Conservation (phyloP, 2,329 filamentous ascomycete species). For the Sclerotiophoma versabilis region DNA sequence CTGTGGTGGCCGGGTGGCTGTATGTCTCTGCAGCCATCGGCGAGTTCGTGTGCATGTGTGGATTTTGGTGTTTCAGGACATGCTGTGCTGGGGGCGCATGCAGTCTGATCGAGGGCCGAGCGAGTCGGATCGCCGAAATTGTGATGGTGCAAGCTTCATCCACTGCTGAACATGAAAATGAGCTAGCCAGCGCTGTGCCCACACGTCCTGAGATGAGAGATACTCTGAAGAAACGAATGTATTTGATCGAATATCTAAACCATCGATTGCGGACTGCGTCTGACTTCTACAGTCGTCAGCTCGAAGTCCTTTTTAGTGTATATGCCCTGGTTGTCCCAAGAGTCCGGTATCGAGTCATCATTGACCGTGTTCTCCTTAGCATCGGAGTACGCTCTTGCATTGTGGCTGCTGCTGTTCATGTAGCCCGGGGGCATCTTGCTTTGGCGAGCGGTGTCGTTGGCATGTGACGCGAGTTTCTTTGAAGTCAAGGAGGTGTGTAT, state of each 20-base stretch:
- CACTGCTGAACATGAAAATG: too few species aligned
- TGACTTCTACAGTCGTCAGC: slow-evolving; percentile 28
- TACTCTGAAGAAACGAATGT: neutral
- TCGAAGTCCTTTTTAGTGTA: slow-evolving; percentile 37
- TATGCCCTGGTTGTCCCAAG: slow-evolving; percentile 36
- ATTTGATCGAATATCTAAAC: slow-evolving; percentile 13
- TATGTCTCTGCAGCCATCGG: neutral
- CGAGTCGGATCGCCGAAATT: too few species aligned
- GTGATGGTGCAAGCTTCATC: too few species aligned
- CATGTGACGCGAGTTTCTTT: slow-evolving; percentile 35
- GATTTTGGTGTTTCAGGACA: slow-evolving; percentile 1
- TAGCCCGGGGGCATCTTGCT: slow-evolving; percentile 24
- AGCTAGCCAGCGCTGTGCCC: too few species aligned
- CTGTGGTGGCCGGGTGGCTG: neutral
- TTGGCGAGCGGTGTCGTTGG: slow-evolving; percentile 15
- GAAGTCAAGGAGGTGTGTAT: slow-evolving; percentile 51
- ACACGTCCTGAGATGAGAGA: neutral
- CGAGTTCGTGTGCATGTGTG: neutral
- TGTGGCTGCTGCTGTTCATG: slow-evolving; percentile 21
- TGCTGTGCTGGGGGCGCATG: too few species aligned
- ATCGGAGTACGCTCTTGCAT: slow-evolving; percentile 31
- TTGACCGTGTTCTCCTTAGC: slow-evolving; percentile 21
- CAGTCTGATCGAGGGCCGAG: too few species aligned
- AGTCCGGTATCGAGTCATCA: slow-evolving; percentile 24
- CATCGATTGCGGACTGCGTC: slow-evolving; percentile 11